phyloP scores from a whole-genome alignment of 2,329 filamentous ascomycete genomes.

The Fusarium cyanostomum region DNA sequence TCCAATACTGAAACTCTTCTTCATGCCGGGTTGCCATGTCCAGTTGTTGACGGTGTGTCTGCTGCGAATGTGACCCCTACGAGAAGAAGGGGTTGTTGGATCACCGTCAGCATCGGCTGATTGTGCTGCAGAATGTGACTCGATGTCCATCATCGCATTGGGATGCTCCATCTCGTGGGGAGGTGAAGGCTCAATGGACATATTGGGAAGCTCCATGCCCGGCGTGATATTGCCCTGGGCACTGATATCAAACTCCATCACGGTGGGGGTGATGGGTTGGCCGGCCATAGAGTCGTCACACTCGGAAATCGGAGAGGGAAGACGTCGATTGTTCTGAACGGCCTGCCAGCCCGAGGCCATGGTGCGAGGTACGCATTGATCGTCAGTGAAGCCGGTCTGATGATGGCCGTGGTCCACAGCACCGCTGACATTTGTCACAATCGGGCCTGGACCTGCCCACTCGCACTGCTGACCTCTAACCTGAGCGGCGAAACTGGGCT shows the following conservation, averaged over 20 bases:
- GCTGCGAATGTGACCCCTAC: constrained; percentile 66
- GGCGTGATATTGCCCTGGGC: constrained; percentile 48
- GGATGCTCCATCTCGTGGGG: constrained; percentile 53
- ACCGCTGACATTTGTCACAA: constrained; percentile 48
- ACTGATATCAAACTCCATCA: constrained; percentile 48
- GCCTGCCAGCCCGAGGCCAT: constrained; percentile 62
- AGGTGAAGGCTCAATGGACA: constrained; percentile 37
- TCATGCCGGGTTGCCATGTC: constrained; percentile 71
- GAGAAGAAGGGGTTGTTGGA: constrained; percentile 56
- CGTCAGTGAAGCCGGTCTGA: constrained; percentile 51
- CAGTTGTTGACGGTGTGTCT: constrained; percentile 69
- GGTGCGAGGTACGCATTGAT: constrained; percentile 59
- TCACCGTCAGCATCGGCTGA: constrained; percentile 48
- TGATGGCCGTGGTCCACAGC: constrained; percentile 53
- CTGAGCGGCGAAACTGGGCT: constrained; percentile 65
- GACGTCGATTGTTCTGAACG: constrained; percentile 62
- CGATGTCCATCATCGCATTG: constrained; percentile 51
- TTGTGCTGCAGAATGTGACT: constrained; percentile 39
- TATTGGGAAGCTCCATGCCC: constrained; percentile 26
- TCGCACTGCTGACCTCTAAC: constrained; percentile 63
- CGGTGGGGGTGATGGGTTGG: constrained; percentile 43
- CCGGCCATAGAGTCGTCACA: constrained; percentile 59
- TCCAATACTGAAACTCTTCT: constrained; percentile 79
- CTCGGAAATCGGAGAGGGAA: constrained; percentile 70
- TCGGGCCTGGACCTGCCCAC: constrained; percentile 47